Base-by-base conservation (phyloP, 2,329 filamentous ascomycete genomes). In the Arthrobotrys iridis region DNA sequence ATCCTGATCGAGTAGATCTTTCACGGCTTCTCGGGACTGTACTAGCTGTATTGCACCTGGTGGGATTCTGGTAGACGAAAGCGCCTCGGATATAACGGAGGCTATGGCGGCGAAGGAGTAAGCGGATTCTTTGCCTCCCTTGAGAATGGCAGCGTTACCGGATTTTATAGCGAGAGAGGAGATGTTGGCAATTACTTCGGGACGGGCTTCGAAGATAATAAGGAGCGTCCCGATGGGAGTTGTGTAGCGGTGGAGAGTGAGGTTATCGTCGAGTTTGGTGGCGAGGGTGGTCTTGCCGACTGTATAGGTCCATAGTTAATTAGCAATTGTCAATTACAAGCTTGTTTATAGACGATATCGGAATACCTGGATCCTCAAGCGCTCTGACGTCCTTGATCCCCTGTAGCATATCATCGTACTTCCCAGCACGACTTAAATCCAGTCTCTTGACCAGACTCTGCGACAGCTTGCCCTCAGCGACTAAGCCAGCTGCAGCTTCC, bases 181-280 rank as follows among this genome's bases (percentile, higher is more conserved):
- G 80, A 99, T 98, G 83, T 99, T 99, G 81, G 94, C 95, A 81
- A 99, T 97, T 78, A 99, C 95, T 83, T 99, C 95, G 4, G 95
- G 95, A 5, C 95, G 91, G 35, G 95, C 95, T 84, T 99, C 95
- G 81, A 99, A 99, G 81, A 99, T 98, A 83, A 99, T 95, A 78
- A 99, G 87, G 43, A 99, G 88, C n/a, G 98, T 93, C 73, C 95
- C 95, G 79, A 99, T 98, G 4, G 95, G 95, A 81, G 93, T 97
- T 41, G 92, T 93, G 50, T 97, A 91, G 77, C 93, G 89, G 81
- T 97, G 93, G 73, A 99, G 87, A 60, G 90, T 86, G 62, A 99
- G 87, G 62, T 90, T 91, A 79, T 97, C 91, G 82, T 98, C 95
- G 8, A 99, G 87, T 68, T 90, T 87, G 46, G 93, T 98, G 77